A percentile compares a stretch with the other conserved stretches of the same genome.
Evolutionary conservation across 2,329 filamentous ascomycete species (phyloP).

Genomic region (Colletotrichum simmondsii): DNA sequence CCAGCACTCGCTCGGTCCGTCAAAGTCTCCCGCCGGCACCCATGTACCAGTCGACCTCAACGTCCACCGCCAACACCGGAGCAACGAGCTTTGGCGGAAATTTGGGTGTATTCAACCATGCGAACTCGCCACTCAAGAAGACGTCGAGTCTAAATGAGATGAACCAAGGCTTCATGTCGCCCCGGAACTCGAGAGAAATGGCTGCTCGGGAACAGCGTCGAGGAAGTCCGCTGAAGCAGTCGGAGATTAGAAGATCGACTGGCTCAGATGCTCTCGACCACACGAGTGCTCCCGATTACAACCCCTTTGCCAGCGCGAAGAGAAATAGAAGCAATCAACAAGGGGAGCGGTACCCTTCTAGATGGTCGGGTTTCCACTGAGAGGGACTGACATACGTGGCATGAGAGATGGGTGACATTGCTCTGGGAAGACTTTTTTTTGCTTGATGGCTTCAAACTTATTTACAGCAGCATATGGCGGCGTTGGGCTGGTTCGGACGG

Average conservation of each 20-base stretch:
- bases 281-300: conserved; percentile 38
- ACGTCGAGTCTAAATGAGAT: conserved; percentile 72
- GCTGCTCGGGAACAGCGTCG: conserved; percentile 63
- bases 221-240: conserved; percentile 54
- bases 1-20: conserved; percentile 43
- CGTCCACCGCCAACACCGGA: conserved; percentile 40
- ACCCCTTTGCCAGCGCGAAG: conserved; percentile 52
- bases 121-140: conserved; percentile 86
- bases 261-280: conserved; percentile 32
- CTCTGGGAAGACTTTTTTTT: neutral
- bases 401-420: conserved; percentile 1
- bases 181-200: conserved; percentile 71
- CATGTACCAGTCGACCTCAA: conserved; percentile 40
- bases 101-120: conserved; percentile 82
- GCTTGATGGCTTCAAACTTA: neutral
- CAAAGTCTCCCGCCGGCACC: conserved; percentile 47
- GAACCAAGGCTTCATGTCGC: conserved; percentile 55
- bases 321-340: conserved; percentile 44
- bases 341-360: conserved; percentile 54
- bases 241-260: conserved; percentile 42
- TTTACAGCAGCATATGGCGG: conserved; percentile 28
- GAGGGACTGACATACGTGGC: conserved; percentile 17
- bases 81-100: conserved; percentile 70
- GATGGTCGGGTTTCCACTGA: conserved; percentile 34
- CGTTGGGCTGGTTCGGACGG: conserved; percentile 20